Evolutionary conservation across 2,329 filamentous ascomycete species (phyloP), one percentile per base, ranked within the genome.

Genomic region (Cylindrodendrum hubeiense): DNA sequence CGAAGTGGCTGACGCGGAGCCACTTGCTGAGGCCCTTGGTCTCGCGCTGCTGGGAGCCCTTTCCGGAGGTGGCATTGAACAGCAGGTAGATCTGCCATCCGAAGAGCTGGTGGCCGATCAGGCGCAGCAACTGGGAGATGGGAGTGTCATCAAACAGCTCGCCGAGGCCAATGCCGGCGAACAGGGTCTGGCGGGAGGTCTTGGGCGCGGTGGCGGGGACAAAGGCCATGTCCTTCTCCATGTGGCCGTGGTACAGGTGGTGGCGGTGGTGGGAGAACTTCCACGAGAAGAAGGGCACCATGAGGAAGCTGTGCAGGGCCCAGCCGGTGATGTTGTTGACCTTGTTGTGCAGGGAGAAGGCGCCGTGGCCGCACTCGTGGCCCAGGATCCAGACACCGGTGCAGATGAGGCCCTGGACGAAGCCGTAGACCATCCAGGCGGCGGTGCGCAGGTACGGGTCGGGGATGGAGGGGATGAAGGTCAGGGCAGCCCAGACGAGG

Each of bases 221-320:
- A 66, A 90, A 90, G 21, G 86, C 88, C 76, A 89, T 90, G 76
- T 92, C 90, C 81, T 89, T 89, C 63, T 89, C 85, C 81, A 91
- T 89, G 80, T 92, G 86, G 69, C 89, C 89, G 47, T 88, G 89
- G 79, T 87, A 90, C 69, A 86, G 87, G 80, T 93, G 91, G 79
- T 93, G 91, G 54, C 90, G 86, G 64, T 86, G 85, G 78, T 93
- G 91, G 33, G 87, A 90, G 76, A 89, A 89, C 80, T 91, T 89
- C 91, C 91, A 93, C 52, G 87, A 89, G 81, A 92, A 92, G 81
- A 90, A 93, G 4, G 91, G 91, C 3, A 91, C 90, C 67, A 91
- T 78, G 41, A 93, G 83, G 64, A 85, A 82, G 7, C 88, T 91
- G 83, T 93, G 91, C n/a, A 89, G 79, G 52, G 86, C 76, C 82